Conservation (phyloP, 2,329 filamentous ascomycete genomes). For the Teratosphaeria nubilosa region DNA sequence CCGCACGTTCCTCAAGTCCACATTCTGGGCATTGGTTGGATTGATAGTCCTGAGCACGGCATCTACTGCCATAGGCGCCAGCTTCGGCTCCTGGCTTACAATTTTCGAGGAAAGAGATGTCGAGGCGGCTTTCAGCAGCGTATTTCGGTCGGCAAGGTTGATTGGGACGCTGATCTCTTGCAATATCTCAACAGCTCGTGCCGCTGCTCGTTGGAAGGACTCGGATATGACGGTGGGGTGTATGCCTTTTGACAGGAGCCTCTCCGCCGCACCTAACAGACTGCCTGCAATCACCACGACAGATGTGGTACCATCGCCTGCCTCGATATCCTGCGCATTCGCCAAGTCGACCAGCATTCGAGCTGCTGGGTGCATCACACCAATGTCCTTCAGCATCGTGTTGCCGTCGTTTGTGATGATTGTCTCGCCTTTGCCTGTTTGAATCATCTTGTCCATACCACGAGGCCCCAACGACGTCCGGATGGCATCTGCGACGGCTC, state of each 20-base stretch:
- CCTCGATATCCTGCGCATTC: slow-evolving; percentile 94
- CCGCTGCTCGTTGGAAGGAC: slow-evolving; percentile 89
- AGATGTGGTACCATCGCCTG: slow-evolving; percentile 94
- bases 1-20: slow-evolving; percentile 90
- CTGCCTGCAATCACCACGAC: slow-evolving; percentile 97
- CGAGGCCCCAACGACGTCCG: slow-evolving; percentile 91
- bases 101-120: slow-evolving; percentile 98
- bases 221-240: slow-evolving; percentile 98
- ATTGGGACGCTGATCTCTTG: slow-evolving; percentile 95
- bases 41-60: slow-evolving; percentile 94
- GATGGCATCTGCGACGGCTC: slow-evolving; percentile 96
- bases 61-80: slow-evolving; percentile 97
- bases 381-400: slow-evolving; percentile 98
- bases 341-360: slow-evolving; percentile 98
- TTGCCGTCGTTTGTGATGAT: slow-evolving; percentile 99
- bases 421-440: slow-evolving; percentile 90
- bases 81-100: slow-evolving; percentile 90
- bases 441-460: slow-evolving; percentile 99
- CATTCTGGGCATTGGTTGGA: slow-evolving; percentile 88
- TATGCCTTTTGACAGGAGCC: slow-evolving; percentile 80
- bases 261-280: slow-evolving; percentile 84
- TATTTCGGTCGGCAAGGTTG: slow-evolving; percentile 73
- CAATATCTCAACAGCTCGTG: slow-evolving; percentile 76
- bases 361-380: slow-evolving; percentile 96
- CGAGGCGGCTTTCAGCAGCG: slow-evolving; percentile 89